Conservation (phyloP, 176 grass and related monocot species). For the Avena insularis region DNA sequence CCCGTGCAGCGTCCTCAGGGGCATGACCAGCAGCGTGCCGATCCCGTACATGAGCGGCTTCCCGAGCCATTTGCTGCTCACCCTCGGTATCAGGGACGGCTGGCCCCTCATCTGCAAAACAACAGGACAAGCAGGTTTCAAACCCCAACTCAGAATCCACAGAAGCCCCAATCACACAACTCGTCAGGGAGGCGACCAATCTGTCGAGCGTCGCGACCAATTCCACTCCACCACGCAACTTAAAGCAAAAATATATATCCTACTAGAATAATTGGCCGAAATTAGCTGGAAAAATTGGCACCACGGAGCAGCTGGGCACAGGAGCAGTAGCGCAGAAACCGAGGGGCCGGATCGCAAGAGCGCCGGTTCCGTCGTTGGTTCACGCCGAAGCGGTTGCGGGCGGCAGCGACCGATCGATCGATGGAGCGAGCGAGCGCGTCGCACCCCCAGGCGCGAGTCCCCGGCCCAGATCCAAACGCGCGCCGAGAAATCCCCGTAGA, state of each 20-base stretch:
- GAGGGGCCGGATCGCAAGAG: slow-evolving; percentile 26
- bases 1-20: slow-evolving; percentile 81
- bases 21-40: slow-evolving; percentile 66
- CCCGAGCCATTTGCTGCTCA: slow-evolving; percentile 84
- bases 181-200: not conserved
- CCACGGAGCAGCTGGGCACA: too few relatives aligned
- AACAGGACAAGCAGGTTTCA: not conserved
- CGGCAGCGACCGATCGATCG: not conserved
- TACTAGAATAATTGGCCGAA: too few relatives aligned
- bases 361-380: slow-evolving; percentile 6
- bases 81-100: slow-evolving; percentile 62
- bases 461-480: slow-evolving; percentile 29
- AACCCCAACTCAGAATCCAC: not conserved
- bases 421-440: not conserved
- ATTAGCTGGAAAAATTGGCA: too few relatives aligned
- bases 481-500: not conserved
- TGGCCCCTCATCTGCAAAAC: slow-evolving; percentile 72
- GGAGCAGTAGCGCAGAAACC: not conserved
- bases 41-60: slow-evolving; percentile 82
- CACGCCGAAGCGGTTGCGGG: slow-evolving; percentile 30
- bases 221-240: not conserved
- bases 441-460: not conserved
- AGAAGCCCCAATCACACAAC: not conserved
- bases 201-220: not conserved
- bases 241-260: too few relatives aligned